Evolutionary conservation across 1,284 basidiomycete species (phyloP).

Genomic region (Sanguinoderma infundibulare): DNA sequence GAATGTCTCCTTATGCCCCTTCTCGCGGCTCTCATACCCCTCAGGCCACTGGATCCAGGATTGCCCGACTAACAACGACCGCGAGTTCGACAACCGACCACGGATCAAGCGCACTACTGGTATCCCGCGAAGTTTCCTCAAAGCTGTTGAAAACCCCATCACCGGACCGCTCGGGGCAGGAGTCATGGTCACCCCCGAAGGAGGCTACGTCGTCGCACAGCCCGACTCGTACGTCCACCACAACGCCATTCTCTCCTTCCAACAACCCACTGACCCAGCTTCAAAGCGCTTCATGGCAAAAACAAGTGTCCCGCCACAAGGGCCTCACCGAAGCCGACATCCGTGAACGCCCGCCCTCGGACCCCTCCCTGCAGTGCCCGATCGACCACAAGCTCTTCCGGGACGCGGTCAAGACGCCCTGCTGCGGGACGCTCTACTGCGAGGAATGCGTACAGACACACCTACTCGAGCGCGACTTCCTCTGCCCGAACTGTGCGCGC

Average conservation of each 20-base stretch:
- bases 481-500: slow-evolving; percentile 87
- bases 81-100: slow-evolving; percentile 92
- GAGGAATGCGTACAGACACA: slow-evolving; percentile 94
- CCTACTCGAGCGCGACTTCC: slow-evolving; percentile 90
- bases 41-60: slow-evolving; percentile 99
- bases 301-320: slow-evolving; percentile 81
- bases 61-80: slow-evolving; percentile 97
- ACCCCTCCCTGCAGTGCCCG: slow-evolving; percentile 80
- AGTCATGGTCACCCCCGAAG: slow-evolving; percentile 96
- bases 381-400: slow-evolving; percentile 90
- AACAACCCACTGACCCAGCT: slow-evolving; percentile 37
- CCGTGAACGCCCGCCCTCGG: slow-evolving; percentile 81
- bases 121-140: slow-evolving; percentile 96
- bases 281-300: slow-evolving; percentile 87
- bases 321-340: slow-evolving; percentile 85
- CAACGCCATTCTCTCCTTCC: too few species aligned
- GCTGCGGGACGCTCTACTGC: slow-evolving; percentile 89
- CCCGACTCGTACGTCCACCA: slow-evolving; percentile 79
- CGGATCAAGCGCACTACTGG: slow-evolving; percentile 91
- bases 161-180: slow-evolving; percentile 78
- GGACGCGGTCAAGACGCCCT: slow-evolving; percentile 78
- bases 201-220: slow-evolving; percentile 93
- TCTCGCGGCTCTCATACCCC: slow-evolving; percentile 46
- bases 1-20: slow-evolving; percentile 12
- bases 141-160: slow-evolving; percentile 90